These are phyloP conservation scores for Pulveroboletus sp. DNA, from an alignment of 768 basidiomycete genomes.

Conservation along the genomic window DNA sequence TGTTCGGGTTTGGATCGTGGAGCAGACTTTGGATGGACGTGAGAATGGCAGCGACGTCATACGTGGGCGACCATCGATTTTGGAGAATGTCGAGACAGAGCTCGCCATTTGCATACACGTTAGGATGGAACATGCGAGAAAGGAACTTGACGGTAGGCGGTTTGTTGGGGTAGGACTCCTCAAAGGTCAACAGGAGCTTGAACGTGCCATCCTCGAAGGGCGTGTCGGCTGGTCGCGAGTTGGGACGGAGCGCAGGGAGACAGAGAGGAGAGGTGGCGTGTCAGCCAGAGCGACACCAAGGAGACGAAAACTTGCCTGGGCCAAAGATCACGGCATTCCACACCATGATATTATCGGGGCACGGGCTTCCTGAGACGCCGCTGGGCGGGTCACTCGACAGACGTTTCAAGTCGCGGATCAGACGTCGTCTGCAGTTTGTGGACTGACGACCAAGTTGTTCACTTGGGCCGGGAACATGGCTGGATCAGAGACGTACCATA, in stretches of 20 bases:
- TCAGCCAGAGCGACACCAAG: background rate
- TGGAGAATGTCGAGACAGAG: slow-evolving; percentile 98
- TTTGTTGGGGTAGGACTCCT: slow-evolving; percentile 98
- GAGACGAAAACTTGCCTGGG: slow-evolving; percentile 60
- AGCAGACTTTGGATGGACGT: slow-evolving; percentile 94
- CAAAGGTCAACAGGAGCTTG: slow-evolving; percentile 91
- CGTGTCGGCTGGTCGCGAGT: slow-evolving; percentile 67
- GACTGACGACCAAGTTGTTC: slow-evolving; percentile 47
- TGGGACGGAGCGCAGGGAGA: no score
- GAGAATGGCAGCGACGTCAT: slow-evolving; percentile 97
- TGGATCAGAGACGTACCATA: slow-evolving; percentile 17
- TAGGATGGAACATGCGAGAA: slow-evolving; percentile 97
- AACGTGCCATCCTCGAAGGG: slow-evolving; percentile 99
- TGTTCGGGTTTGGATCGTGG: slow-evolving; percentile 98
- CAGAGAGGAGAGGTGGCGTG: background rate
- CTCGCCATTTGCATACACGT: slow-evolving; percentile 97
- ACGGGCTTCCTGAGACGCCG: slow-evolving; percentile 95
- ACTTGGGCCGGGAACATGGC: background rate
- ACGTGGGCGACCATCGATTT: slow-evolving; percentile 98
- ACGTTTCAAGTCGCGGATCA: slow-evolving; percentile 97
- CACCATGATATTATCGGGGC: slow-evolving; percentile 97
- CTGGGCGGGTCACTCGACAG: slow-evolving; percentile 92
- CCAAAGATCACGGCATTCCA: slow-evolving; percentile 99
- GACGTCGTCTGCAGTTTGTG: slow-evolving; percentile 88
- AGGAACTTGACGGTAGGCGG: slow-evolving; percentile 97